Evolutionary conservation across 1,139 yeast species (phyloP), one percentile per base, ranked within the genome.

Genomic region (Pneumocystis oryctolagi): DNA sequence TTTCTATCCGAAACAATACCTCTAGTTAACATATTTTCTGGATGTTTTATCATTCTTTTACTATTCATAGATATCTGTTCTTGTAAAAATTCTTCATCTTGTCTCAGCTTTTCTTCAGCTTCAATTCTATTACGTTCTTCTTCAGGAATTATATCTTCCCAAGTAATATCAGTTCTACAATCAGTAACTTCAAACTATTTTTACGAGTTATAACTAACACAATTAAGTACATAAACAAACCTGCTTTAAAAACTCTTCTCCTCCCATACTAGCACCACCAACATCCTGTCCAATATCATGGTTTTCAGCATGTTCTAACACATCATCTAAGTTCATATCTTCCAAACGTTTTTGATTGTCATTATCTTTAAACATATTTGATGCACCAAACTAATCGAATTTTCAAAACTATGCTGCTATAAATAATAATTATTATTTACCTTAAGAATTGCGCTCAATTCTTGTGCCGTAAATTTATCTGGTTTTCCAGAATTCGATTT

Each of bases 91-190:
- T 82, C 85, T 67, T 92, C 97, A 69, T 92, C 97, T 59, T 85
- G 82, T 63, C 87, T 82, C 72, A 84, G 84, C 78, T 86, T 85
- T 71, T 92, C 98, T 66, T 89, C 96, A 67, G 87, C 96, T 73
- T 94, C 92, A 71, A 94, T 80, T 72, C 87, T 87, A 64, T 83
- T 81, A 66, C 94, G 79, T 73, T 94, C 98, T 62, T 89, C 96
- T 68, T 89, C 94, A 0, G 99, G 99, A 70, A 94, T 94, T 69
- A 94, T 94, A 73, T 94, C 99, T 76, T 94, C 98, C 99, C 99
- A 94, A 68, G 89, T 95, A 65, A 92, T 89, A 73, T 94, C 97
- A 0, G 98, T 97, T 75, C 94, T 94, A 74, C 90, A 94, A 74
- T 94, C 98, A 0, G 98, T 94, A 63, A 94, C 98, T 74, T 94